Evolutionary conservation across 345 rosid genomes (phyloP), one percentile per base, ranked within the genome.

Genomic region (Corchorus olitorius): DNA sequence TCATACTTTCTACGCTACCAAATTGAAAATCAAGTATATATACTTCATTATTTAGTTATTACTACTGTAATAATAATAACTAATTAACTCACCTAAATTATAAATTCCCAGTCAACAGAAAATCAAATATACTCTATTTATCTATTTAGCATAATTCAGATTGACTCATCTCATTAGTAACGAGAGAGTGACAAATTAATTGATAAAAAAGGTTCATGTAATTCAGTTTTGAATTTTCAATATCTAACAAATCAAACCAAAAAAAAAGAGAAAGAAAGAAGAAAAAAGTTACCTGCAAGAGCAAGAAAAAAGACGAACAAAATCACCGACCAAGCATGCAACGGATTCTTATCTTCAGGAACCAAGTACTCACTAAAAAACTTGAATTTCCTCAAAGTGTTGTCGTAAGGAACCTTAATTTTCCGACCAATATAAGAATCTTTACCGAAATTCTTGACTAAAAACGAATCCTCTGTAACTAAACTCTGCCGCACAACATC

Each of bases 271-370:
- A 19, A 56, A 56, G 10, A n/a, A 55, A 2, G 2, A 5, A 15
- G 17, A 50, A 27, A 50, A n/a, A 55, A 55, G 9, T 56, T 56
- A 8, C 20, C 19, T 8, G 14, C 91, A 67, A 91, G 66, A 71
- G 88, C 92, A 74, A 91, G 75, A 74, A 91, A 64, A 41, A 83
- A 66, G 41, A 91, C 91, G 33, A 81, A 37, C 76, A 84, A 75
- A 14, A 91, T 81, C 34, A 91, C 91, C 6, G 85, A 86, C 89
- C 85, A 89, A 20, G 83, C 88, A 80, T 85, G 90, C 60, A 80
- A 12, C 8, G 91, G 94, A 73, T 89, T 86, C 81, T 85, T 91
- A 76, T 89, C 94, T 82, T 91, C 94, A 17, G 94, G 94, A 78
- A 78, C n/a, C 56, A 91, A 76, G 75, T 81, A 84, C 50, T 89